Conservation (phyloP, 2,329 filamentous ascomycete species). For the Metarhizium sp. region DNA sequence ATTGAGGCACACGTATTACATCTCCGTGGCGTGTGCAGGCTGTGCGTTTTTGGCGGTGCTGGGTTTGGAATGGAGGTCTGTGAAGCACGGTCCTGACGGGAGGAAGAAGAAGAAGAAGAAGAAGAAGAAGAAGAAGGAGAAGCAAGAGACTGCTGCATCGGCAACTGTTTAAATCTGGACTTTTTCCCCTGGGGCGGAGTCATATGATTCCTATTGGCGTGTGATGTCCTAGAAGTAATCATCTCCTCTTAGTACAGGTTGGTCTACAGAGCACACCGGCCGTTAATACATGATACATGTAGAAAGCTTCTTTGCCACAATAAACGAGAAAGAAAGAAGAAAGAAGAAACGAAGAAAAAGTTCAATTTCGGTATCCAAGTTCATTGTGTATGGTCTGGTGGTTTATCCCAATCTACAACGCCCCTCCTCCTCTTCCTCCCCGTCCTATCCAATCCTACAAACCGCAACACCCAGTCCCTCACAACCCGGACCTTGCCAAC, state of each 20-base stretch:
- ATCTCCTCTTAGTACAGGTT: too few relatives aligned
- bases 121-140: too few relatives aligned
- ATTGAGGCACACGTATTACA: slow-evolving; percentile 41
- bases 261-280: too few relatives aligned
- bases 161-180: slow-evolving; percentile 4
- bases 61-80: slow-evolving; percentile 43
- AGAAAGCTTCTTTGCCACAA: background rate
- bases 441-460: slow-evolving; percentile 41
- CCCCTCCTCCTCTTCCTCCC: slow-evolving; percentile 8
- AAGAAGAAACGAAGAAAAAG: background rate
- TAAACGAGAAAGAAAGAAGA: background rate
- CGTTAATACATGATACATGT: too few relatives aligned
- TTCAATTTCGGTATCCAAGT: background rate
- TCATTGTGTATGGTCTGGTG: slow-evolving; percentile 31
- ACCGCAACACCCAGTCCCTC: slow-evolving; percentile 64
- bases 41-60: slow-evolving; percentile 34
- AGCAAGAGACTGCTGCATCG: slow-evolving; percentile 17
- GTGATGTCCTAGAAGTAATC: too few relatives aligned
- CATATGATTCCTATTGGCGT: too few relatives aligned
- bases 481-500: slow-evolving; percentile 57
- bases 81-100: slow-evolving; percentile 31
- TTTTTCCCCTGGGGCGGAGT: too few relatives aligned
- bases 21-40: slow-evolving; percentile 37
- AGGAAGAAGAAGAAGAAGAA: slow-evolving; percentile 19
- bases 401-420: slow-evolving; percentile 24